phyloP scores from a whole-genome alignment of 2,329 filamentous ascomycete genomes.

The Trichoderma cornu-damae region DNA sequence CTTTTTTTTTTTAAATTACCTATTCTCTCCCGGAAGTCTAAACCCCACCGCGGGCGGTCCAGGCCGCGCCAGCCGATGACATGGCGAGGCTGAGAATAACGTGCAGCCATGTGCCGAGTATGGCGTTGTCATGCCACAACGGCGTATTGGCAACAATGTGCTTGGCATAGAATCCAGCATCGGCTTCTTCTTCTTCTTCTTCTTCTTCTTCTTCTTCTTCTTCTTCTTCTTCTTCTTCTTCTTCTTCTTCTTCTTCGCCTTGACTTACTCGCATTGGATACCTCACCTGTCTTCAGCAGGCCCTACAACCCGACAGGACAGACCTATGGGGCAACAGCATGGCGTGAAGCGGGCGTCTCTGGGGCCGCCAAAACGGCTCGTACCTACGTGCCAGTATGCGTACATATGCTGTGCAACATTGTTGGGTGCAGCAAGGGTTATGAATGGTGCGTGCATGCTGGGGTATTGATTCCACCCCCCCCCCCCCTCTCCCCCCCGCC shows the following conservation, averaged over 20 bases:
- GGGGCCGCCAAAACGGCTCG: conserved; percentile 11
- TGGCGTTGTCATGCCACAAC: not conserved
- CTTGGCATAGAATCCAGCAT: not conserved
- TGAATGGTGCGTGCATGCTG: conserved; percentile 1
- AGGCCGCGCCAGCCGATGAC: conserved; percentile 18
- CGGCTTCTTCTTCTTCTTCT: not conserved
- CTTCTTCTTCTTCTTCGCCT: too few species aligned
- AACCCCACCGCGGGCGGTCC: conserved; percentile 19
- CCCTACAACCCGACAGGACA: not conserved
- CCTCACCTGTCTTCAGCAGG: conserved; percentile 2
- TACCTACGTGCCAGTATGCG: conserved; percentile 3
- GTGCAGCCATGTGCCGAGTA: not conserved
- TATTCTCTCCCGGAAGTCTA: not conserved
- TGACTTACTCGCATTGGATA: not conserved
- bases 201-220: too few species aligned
- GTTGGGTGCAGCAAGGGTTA: not conserved
- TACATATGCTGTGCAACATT: conserved; percentile 9
- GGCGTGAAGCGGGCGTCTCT: conserved; percentile 7
- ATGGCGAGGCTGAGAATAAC: conserved; percentile 7
- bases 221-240: too few species aligned
- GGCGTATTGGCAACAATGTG: not conserved
- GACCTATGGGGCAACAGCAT: not conserved
- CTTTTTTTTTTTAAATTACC: not conserved
- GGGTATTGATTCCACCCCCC: not conserved
- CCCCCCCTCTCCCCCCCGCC: too few species aligned